Conservation (phyloP, 441 rosid species). For the Eutrema salsugineum region DNA sequence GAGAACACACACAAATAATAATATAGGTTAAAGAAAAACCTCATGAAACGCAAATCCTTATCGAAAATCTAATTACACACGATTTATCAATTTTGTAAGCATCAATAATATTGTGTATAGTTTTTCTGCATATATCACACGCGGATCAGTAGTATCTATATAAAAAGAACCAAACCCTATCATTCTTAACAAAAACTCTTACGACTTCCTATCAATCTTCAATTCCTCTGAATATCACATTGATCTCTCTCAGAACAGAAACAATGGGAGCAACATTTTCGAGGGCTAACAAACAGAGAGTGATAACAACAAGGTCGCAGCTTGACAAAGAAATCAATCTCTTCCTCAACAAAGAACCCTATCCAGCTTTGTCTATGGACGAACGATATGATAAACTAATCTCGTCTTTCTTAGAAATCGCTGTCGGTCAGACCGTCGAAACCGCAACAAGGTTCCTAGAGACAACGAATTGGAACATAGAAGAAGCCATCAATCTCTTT, state of each 20-base stretch:
- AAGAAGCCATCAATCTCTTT: slow-evolving; percentile 6
- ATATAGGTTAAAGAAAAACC: too few relatives aligned
- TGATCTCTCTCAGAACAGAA: not conserved
- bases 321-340: not conserved
- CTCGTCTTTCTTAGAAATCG: slow-evolving; percentile 87
- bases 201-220: not conserved
- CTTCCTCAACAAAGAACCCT: not conserved
- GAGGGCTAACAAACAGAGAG: not conserved
- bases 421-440: slow-evolving; percentile 70
- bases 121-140: too few relatives aligned
- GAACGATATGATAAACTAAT: slow-evolving; percentile 31
- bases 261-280: not conserved
- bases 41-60: too few relatives aligned
- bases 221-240: too few relatives aligned
- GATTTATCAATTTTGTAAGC: too few relatives aligned
- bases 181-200: not conserved
- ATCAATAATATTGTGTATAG: too few relatives aligned
- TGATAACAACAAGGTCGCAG: not conserved
- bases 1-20: too few relatives aligned
- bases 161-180: not conserved
- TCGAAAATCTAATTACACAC: too few relatives aligned
- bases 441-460: slow-evolving; percentile 70
- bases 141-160: too few relatives aligned
- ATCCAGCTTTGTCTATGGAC: not conserved
- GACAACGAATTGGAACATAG: slow-evolving; percentile 31